Evolutionary conservation across 2,329 filamentous ascomycete genomes (phyloP), one percentile per base, ranked within the genome.

Genomic region (Purpureocillium takamizusanense): DNA sequence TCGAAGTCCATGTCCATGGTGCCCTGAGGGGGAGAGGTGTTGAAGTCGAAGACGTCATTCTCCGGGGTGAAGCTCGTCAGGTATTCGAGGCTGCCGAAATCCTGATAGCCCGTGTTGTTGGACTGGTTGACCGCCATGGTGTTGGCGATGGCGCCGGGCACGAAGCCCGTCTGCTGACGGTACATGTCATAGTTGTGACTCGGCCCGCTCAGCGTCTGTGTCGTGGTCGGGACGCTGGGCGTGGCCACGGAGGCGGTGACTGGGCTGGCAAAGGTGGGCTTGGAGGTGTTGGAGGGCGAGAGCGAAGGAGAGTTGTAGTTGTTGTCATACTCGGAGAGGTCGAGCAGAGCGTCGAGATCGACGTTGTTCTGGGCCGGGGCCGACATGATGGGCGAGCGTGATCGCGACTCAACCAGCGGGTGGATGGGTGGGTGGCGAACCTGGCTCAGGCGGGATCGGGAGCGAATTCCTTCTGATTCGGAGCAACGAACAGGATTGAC

Each of bases 151-250:
- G 87, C 89, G 45, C 88, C 88, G 2, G 86, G 82, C 0, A 92
- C 86, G 23, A 95, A 80, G 46, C 89, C 88, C 4, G 92, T 95
- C 68, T 95, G 89, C 60, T 98, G 92, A 66, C 87, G 86, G 69
- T 95, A 94, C 56, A 86, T 80, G 54, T 88, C 86, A 70, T 97
- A 97, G 63, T 94, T 86, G 66, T 95, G 89, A 61, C 87, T 95
- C 8, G 92, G 90, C 28, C 80, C 86, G 35, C 78, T 80, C 54
- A 89, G 76, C 15, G 72, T 77, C 25, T 75, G 72, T 44, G 81
- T 74, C 39, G 69, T 64, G 7, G 73, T 61, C 14, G 76, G 60
- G 41, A 81, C 60, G 28, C 69, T 63, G n/a, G 76, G 72, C 5
- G 76, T 70, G 40, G 70, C 66, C 32, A 73, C 63, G 37, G 74